Conservation (phyloP, 768 basidiomycete species). For the Lactarius psammicola region DNA sequence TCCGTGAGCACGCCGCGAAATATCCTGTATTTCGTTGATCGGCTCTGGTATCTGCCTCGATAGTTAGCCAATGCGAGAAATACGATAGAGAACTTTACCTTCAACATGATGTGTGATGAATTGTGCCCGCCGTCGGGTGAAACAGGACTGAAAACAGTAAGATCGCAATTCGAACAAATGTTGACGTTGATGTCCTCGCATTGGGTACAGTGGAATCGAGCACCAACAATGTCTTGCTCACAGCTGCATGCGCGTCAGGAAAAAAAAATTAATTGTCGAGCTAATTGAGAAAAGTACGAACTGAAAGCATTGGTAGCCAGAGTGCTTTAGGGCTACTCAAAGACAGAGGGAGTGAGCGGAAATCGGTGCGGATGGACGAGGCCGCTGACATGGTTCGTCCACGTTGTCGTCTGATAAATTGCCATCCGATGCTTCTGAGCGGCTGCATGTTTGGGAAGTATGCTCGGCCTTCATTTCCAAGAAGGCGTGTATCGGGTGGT, state of each 20-base stretch:
- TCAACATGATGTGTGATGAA: conserved; percentile 90
- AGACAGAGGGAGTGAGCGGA: neutral
- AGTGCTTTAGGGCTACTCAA: conserved; percentile 26
- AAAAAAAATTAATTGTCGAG: conserved; percentile 4
- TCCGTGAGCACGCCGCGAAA: conserved; percentile 20
- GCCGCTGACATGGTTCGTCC: conserved; percentile 24
- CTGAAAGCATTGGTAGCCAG: conserved; percentile 24
- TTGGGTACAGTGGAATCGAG: conserved; percentile 90
- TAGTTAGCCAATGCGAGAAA: neutral
- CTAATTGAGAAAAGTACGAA: conserved; percentile 1
- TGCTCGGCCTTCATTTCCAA: conserved; percentile 70
- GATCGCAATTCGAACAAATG: conserved; percentile 85
- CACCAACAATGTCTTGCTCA: conserved; percentile 86
- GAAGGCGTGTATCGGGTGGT: conserved; percentile 89
- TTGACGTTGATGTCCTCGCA: conserved; percentile 60
- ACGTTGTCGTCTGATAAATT: conserved; percentile 20
- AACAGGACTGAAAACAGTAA: conserved; percentile 76
- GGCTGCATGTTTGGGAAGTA: conserved; percentile 39
- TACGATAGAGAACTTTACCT: conserved; percentile 47
- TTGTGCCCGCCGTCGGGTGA: conserved; percentile 73
- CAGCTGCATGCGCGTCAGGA: conserved; percentile 52
- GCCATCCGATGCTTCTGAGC: conserved; percentile 37
- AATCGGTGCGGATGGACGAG: conserved; percentile 4
- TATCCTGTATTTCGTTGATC: conserved; percentile 72
- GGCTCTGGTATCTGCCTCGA: conserved; percentile 76